phyloP scores from a whole-genome alignment of 306 rosid genomes.

The Gastrolobium bilobum region DNA sequence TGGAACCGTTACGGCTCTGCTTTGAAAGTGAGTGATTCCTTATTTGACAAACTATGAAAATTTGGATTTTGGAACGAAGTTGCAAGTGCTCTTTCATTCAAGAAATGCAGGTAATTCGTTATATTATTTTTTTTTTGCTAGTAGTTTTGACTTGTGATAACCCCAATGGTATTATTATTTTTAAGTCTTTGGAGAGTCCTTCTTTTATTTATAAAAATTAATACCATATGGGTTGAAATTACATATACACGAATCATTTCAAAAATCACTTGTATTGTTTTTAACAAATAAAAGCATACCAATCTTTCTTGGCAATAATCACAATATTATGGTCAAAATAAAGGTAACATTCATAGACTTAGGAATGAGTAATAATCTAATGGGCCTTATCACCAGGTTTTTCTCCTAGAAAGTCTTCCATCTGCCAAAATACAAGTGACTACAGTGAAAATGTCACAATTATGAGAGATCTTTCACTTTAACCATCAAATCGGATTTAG shows the following conservation, averaged over 20 bases:
- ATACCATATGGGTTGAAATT: not conserved
- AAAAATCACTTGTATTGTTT: too few relatives aligned
- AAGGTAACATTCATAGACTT: too few relatives aligned
- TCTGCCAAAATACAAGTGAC: too few relatives aligned
- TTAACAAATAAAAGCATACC: too few relatives aligned
- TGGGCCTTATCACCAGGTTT: too few relatives aligned
- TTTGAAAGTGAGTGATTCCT: not conserved
- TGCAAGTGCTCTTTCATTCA: not conserved
- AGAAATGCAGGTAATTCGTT: slow-evolving; percentile 2
- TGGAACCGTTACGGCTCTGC: not conserved
- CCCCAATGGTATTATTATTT: not conserved
- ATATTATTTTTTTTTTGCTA: not conserved
- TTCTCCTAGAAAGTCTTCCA: too few relatives aligned
- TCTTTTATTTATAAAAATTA: not conserved
- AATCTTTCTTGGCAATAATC: too few relatives aligned
- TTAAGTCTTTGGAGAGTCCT: not conserved
- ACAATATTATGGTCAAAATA: too few relatives aligned
- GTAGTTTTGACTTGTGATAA: not conserved
- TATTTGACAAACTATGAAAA: not conserved
- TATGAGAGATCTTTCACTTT: too few relatives aligned
- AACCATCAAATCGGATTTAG: too few relatives aligned
- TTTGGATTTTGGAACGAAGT: not conserved
- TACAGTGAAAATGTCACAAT: too few relatives aligned
- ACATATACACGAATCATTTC: not conserved
- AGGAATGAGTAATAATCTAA: too few relatives aligned